These are phyloP conservation scores for Flaveria ramosissima DNA, from an alignment of 129 eudicot species.

Conservation along the genomic window DNA sequence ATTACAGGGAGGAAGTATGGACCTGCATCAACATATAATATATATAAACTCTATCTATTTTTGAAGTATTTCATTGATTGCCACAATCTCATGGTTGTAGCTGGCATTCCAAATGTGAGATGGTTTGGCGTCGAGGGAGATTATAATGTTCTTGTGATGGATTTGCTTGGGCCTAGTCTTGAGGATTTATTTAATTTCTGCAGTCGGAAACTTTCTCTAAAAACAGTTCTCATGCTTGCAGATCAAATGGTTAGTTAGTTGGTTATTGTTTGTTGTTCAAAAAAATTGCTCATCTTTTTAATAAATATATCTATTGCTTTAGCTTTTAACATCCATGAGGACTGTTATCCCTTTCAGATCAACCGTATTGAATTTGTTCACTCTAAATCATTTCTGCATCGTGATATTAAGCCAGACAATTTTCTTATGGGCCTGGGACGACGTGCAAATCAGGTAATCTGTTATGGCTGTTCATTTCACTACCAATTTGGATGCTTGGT, in stretches of 20 bases:
- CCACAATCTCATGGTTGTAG: conserved; percentile 39
- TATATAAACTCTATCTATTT: background rate
- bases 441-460: conserved; percentile 83
- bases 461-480: background rate
- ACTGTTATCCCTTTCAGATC: conserved; percentile 49
- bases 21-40: background rate
- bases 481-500: conserved; percentile 14
- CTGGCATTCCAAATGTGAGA: conserved; percentile 86
- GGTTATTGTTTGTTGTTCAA: too few species aligned
- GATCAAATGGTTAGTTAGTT: conserved; percentile 76
- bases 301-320: background rate
- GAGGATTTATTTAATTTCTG: conserved; percentile 90
- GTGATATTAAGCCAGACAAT: conserved; percentile 94
- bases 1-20: conserved; percentile 95
- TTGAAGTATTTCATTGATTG: conserved; percentile 14
- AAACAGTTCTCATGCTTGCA: conserved; percentile 97
- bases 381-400: conserved; percentile 84
- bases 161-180: conserved; percentile 93
- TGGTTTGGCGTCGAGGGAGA: conserved; percentile 97
- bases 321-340: background rate
- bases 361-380: conserved; percentile 90
- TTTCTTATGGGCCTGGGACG: conserved; percentile 93
- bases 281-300: background rate
- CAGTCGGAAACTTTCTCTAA: conserved; percentile 79
- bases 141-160: conserved; percentile 90